These are phyloP conservation scores for Elaeis guineensis DNA, from an alignment of 176 grass and related monocot species.

Conservation along the genomic window DNA sequence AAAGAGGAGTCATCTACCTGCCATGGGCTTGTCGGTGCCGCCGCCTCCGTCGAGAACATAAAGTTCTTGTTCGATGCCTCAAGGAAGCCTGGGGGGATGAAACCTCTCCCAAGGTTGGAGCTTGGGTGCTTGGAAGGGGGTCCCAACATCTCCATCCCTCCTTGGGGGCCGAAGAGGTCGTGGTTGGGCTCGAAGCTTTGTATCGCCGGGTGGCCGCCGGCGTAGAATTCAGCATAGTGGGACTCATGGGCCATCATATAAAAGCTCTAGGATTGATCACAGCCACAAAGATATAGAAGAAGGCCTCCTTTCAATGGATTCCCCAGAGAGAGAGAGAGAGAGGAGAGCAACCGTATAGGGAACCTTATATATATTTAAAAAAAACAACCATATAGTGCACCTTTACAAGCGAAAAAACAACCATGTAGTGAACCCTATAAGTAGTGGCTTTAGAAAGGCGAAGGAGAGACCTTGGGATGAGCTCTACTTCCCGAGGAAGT, in stretches of 20 bases:
- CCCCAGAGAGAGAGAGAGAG: background rate
- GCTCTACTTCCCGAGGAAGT: too few relatives aligned
- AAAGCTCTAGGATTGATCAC: background rate
- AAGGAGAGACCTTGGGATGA: too few relatives aligned
- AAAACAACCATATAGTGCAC: too few relatives aligned
- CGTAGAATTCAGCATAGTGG: background rate
- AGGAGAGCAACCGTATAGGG: background rate
- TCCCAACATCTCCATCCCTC: conserved; percentile 1
- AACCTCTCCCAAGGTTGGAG: background rate
- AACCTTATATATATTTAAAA: too few relatives aligned
- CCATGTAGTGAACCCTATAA: too few relatives aligned
- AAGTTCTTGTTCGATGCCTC: background rate
- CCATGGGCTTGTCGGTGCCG: background rate
- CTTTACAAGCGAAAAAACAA: too few relatives aligned
- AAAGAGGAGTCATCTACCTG: background rate
- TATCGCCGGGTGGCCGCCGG: background rate
- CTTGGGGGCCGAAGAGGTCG: background rate
- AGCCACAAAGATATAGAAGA: background rate
- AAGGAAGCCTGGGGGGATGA: background rate
- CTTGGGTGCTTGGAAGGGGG: conserved; percentile 6
- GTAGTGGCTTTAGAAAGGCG: too few relatives aligned
- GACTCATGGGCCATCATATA: conserved; percentile 8
- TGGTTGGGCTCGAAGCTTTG: conserved; percentile 1
- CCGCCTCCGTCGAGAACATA: background rate
- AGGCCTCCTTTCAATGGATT: background rate